Percentiles rank a stretch among this genome's conserved stretches.
Evolutionary conservation across 2,329 filamentous ascomycete species (phyloP).

Genomic region (Orbilia brochopaga): DNA sequence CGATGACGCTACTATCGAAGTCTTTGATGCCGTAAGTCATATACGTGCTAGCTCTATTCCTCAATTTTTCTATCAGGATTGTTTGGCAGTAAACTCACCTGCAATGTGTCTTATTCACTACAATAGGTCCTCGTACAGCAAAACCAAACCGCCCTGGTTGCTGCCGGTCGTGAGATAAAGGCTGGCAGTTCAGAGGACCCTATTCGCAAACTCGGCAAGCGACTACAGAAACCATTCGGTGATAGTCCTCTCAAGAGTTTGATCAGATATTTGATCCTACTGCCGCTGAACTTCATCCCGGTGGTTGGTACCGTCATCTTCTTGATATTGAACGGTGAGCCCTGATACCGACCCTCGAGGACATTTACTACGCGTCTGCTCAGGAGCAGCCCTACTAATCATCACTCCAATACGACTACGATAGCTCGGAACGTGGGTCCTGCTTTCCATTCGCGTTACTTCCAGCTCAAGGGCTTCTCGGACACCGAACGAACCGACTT

Average conservation of each 20-base stretch:
- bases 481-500: slow-evolving; percentile 69
- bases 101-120: slow-evolving; percentile 79
- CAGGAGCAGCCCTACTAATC: not conserved
- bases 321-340: slow-evolving; percentile 72
- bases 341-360: too few species aligned
- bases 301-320: slow-evolving; percentile 84
- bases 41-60: slow-evolving; percentile 58
- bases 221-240: slow-evolving; percentile 64
- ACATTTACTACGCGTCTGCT: too few species aligned
- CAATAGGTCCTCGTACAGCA: slow-evolving; percentile 71
- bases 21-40: slow-evolving; percentile 53
- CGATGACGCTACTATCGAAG: slow-evolving; percentile 29
- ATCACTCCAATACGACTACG: slow-evolving; percentile 54
- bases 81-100: slow-evolving; percentile 62
- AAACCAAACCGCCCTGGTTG: slow-evolving; percentile 69
- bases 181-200: slow-evolving; percentile 58
- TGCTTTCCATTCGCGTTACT: slow-evolving; percentile 71
- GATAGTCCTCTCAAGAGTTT: slow-evolving; percentile 66
- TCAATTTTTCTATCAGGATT: slow-evolving; percentile 55
- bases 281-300: slow-evolving; percentile 92
- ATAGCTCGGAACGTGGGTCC: slow-evolving; percentile 62
- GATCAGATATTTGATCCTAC: slow-evolving; percentile 79
- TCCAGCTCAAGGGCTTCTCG: slow-evolving; percentile 87
- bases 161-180: slow-evolving; percentile 75
- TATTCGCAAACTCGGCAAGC: slow-evolving; percentile 65